Base-by-base conservation (phyloP, 2,329 filamentous ascomycete species). In the Microthyrium microscopicum region DNA sequence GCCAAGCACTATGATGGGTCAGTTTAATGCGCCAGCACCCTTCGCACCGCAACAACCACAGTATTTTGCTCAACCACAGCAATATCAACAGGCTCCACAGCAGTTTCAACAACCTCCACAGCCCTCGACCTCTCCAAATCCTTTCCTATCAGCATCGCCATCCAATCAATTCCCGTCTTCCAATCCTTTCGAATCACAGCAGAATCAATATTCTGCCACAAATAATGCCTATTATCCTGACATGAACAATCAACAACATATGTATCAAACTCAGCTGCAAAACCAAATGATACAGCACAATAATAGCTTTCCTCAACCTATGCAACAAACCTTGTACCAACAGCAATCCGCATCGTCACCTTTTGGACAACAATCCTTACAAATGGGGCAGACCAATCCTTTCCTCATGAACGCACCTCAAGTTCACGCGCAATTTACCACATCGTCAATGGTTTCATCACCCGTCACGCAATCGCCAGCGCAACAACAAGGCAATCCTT, bases 71-170 rank as follows among this genome's bases (percentile, higher is more conserved):
- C 50, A 58, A 44, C 39, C 55, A 45, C 42, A 55, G 40, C 46
- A 59, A 46, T 31, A 42, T 51, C 11, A 61, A 36, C 66, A 63
- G 28, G 8, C 28, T 4, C 15, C 38, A 18, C 27, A 39, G 18
- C 15, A 32, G 2, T 22, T 24, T 20, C 34, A 21, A 15, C 35
- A 18, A 20, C 17, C 19, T n/a, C n/a, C n/a, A n/a, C n/a, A n/a
- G n/a, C n/a, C n/a, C n/a, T n/a, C 22, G 22, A 25, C 22, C 12
- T 32, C 26, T 21, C 47, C 49, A 21, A 60, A 61, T 39, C 57
- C 57, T 8, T 64, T 64, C 41, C 43, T 64, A 15, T 55, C 56
- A 34, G 52, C 50, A 3, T 46, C 55, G 3, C 46, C 48, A 36
- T 60, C 54, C 29, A 59, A 63, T 37, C 53, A 54, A 20, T 61